Percentiles rank a stretch among this genome's conserved stretches.
Evolutionary conservation across 2,329 filamentous ascomycete species (phyloP).

Genomic region (Chaetomium olivaceum): DNA sequence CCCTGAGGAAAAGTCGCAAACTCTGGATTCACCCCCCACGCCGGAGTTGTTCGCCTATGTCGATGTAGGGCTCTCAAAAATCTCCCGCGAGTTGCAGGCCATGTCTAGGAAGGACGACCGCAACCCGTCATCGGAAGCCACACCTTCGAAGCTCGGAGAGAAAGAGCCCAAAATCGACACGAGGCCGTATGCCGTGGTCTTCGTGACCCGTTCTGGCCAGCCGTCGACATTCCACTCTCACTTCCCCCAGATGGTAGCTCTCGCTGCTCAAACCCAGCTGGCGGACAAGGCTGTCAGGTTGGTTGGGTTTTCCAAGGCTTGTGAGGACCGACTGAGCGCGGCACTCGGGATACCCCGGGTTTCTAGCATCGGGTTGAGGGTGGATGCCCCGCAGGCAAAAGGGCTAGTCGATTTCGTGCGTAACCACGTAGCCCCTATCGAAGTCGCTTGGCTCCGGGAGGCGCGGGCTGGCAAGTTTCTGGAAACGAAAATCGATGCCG

Average conservation of each 20-base stretch:
- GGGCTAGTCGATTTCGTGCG: conserved; percentile 59
- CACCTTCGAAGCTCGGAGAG: neutral
- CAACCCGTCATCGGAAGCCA: neutral
- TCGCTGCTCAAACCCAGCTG: conserved; percentile 47
- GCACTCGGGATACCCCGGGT: conserved; percentile 63
- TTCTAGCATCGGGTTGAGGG: conserved; percentile 62
- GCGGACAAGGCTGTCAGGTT: conserved; percentile 51
- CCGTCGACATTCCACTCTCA: conserved; percentile 61
- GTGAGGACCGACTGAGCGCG: conserved; percentile 57
- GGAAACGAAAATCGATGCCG: conserved; percentile 50
- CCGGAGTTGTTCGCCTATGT: conserved; percentile 59
- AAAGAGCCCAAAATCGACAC: neutral
- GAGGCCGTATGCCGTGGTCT: conserved; percentile 52
- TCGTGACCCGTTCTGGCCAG: conserved; percentile 59
- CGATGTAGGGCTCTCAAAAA: conserved; percentile 64
- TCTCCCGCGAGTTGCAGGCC: conserved; percentile 60
- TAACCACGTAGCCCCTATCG: conserved; percentile 52
- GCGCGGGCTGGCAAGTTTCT: conserved; percentile 43
- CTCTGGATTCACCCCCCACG: conserved; percentile 37
- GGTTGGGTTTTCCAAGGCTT: conserved; percentile 62
- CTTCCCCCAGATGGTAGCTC: conserved; percentile 51
- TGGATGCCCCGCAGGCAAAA: conserved; percentile 57
- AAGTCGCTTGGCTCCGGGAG: conserved; percentile 59
- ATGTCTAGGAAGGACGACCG: conserved; percentile 33
- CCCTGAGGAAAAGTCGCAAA: conserved; percentile 12